Evolutionary conservation across 495 filamentous ascomycete genomes (phyloP), one percentile per base, ranked within the genome.

Genomic region (Aspergillus ostianus): DNA sequence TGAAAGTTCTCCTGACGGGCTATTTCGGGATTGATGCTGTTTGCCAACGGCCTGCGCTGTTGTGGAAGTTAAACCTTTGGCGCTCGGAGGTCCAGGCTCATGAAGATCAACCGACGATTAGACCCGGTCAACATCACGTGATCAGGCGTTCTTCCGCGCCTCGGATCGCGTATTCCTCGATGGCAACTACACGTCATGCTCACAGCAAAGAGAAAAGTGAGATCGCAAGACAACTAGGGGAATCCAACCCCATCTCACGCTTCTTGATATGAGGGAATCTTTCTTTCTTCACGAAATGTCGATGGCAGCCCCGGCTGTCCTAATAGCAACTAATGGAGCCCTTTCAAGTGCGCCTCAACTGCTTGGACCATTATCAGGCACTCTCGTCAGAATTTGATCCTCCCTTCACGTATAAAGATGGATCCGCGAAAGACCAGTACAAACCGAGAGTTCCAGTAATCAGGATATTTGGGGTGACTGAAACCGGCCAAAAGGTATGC

Each of bases 401-500:
- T 61, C 79, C 79, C 45, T 76, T 98, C 58, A 86, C 86, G 45
- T 73, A 64, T 57, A 82, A 78, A 55, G 77, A 85, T 69, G 71
- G 80, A 17, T 57, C 77, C 72, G 45, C 81, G 78, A 71, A 71
- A 70, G 69, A 79, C 65, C 61, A 87, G 62, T 70, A 81, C 55
- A 80, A 83, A 41, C 86, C 90, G 1, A 87, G 82, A 55, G 85
- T 98, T 9, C 95, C 94, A 2, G 86, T 98, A 21, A 88, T 98
- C 52, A 86, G 94, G 61, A 84, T 94, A 19, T 98, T 97, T 71
- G 95, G 94, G 0, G 86, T 92, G 5, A 97, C 94, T 3, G 95
- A 97, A 71, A 90, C 92, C 0, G 95, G 95, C 2, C 93, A 98
- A 71, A 96, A 93, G 62, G 90, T 98, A 17, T 98, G 94, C 76